phyloP scores from a whole-genome alignment of 345 rosid genomes.

The Aegle marmelos region DNA sequence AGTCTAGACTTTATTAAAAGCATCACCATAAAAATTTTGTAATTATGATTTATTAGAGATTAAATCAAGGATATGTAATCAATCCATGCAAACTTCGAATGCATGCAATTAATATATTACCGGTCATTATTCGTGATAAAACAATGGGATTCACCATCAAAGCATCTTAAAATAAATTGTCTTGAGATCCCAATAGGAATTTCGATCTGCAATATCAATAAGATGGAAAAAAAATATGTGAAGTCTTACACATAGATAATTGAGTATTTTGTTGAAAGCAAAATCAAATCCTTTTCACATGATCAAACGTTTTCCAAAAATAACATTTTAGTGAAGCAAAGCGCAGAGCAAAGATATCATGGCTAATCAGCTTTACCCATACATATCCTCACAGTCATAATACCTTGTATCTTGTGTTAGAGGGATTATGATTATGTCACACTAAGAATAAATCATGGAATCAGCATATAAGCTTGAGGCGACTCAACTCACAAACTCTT shows the following conservation, averaged over 20 bases:
- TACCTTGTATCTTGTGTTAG: background rate
- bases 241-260: background rate
- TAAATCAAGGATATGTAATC: background rate
- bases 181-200: slow-evolving; percentile 70
- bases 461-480: too few relatives aligned
- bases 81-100: too few relatives aligned
- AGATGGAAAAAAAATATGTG: background rate
- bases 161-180: slow-evolving; percentile 70
- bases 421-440: too few relatives aligned
- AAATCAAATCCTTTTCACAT: background rate
- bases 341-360: background rate
- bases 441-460: background rate
- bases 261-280: background rate
- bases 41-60: background rate
- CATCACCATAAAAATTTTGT: background rate
- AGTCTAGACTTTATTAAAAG: background rate
- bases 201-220: slow-evolving; percentile 57
- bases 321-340: background rate
- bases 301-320: background rate
- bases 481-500: too few relatives aligned
- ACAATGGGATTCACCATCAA: slow-evolving; percentile 70
- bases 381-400: background rate
- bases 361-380: background rate
- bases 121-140: slow-evolving; percentile 53
- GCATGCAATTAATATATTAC: slow-evolving; percentile 29